Base-by-base conservation (phyloP, 2,329 filamentous ascomycete genomes). In the Xylaria sp. region DNA sequence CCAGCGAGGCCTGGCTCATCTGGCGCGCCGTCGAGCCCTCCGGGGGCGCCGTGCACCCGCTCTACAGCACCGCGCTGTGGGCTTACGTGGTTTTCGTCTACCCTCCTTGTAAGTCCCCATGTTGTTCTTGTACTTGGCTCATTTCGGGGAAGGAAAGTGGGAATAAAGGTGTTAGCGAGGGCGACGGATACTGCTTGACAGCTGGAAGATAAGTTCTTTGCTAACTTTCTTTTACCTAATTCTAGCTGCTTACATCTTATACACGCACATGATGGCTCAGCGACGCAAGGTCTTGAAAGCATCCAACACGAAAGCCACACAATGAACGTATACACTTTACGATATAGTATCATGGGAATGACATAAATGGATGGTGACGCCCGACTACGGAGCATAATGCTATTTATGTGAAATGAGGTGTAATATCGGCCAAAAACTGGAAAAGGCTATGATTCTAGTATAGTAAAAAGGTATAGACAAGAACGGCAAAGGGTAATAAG, bases 201-300 rank as follows among this genome's bases (percentile, higher is more conserved):
- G 12, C 20, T 52, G 6, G 20, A 23, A 3, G 34, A n/a, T 18
- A 9, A 25, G 13, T n/a, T n/a, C 12, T 4, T 62, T 63, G 41
- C 69, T 72, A 63, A 69, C 46, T 3, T n/a, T n/a, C 34, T 28
- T 54, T 4, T 48, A 18, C 8, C 20, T 20, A 13, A 10, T 58
- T 74, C 70, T 70, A 91, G 93, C 84, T 77, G 88, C 92, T 3
- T 97, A 96, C 77, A 87, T 97, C 65, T 82, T 98, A 67, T 98
- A 96, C 79, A 94, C 92, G 25, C 92, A 99, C 82, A 98, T 99
- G 96, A 93, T 98, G 86, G 86, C 87, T 70, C 96, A 99, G 86
- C 87, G 95, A 75, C 87, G 89, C 74, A 97, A 94, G 87, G 89
- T 95, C 63, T 84, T 94, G 84, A 88, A 89, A 64, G 87, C 86